Conservation (phyloP, 139 green algal genomes). For the Tetradesmus lagerheimii region DNA sequence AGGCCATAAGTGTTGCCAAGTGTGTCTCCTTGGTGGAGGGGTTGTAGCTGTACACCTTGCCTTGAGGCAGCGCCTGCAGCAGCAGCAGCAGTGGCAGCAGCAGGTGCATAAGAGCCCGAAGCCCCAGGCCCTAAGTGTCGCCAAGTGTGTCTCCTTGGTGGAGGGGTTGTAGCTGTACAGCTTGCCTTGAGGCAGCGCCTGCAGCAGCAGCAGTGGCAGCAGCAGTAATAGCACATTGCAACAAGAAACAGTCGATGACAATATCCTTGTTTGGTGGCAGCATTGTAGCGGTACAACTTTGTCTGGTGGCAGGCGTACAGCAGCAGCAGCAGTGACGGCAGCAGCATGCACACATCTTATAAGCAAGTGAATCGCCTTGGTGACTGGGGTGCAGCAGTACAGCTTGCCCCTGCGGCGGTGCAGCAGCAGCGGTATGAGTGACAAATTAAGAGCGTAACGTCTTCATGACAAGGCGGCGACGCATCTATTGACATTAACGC, state of each 20-base stretch:
- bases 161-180: constrained; percentile 68
- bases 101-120: too few relatives aligned
- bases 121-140: not conserved
- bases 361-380: too few relatives aligned
- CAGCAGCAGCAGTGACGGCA: not conserved
- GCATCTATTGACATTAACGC: too few relatives aligned
- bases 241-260: too few relatives aligned
- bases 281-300: constrained; percentile 71
- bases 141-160: constrained; percentile 40
- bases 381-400: too few relatives aligned
- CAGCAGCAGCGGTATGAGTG: too few relatives aligned
- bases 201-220: not conserved
- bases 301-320: constrained; percentile 52
- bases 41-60: constrained; percentile 72
- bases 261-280: constrained; percentile 25
- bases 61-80: constrained; percentile 47
- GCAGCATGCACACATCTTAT: too few relatives aligned
- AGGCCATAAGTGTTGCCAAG: not conserved
- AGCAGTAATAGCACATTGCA: too few relatives aligned
- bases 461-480: too few relatives aligned
- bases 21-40: constrained; percentile 44
- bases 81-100: not conserved
- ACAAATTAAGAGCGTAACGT: too few relatives aligned
- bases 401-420: too few relatives aligned
- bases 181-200: constrained; percentile 53